Evolutionary conservation across 495 filamentous ascomycete species (phyloP).

Genomic region (Cryomyces antarcticus): DNA sequence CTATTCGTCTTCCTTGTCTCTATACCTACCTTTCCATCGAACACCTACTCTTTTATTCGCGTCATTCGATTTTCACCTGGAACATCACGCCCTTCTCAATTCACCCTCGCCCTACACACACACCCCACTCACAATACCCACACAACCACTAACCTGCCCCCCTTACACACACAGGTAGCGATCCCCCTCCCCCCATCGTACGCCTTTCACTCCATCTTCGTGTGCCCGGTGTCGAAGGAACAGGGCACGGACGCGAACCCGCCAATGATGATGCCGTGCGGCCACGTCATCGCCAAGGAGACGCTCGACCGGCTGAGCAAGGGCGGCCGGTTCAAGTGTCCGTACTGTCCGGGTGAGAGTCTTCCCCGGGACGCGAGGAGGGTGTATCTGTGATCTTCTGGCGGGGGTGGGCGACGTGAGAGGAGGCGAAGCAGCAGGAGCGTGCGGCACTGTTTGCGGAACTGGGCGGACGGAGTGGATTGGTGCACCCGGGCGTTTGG

Average conservation of each 20-base stretch:
- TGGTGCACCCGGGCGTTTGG: too few relatives aligned
- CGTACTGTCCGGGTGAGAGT: slow-evolving; percentile 83
- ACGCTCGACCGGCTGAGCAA: slow-evolving; percentile 58
- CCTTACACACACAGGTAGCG: slow-evolving; percentile 41
- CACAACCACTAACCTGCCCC: slow-evolving; percentile 1
- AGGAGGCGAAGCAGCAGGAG: background rate
- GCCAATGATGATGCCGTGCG: slow-evolving; percentile 95
- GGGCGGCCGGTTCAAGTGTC: slow-evolving; percentile 72
- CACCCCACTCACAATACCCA: too few relatives aligned
- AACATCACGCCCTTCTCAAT: too few relatives aligned
- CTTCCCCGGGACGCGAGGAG: slow-evolving; percentile 52
- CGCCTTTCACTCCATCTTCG: slow-evolving; percentile 90
- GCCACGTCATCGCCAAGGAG: slow-evolving; percentile 81
- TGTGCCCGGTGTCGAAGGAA: slow-evolving; percentile 91
- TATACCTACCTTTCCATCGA: too few relatives aligned
- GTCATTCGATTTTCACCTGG: too few relatives aligned
- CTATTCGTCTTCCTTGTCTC: background rate
- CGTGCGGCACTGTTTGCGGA: too few relatives aligned
- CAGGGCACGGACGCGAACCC: slow-evolving; percentile 86
- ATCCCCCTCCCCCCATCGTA: slow-evolving; percentile 71
- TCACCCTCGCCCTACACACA: too few relatives aligned
- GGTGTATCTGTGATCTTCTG: slow-evolving; percentile 31
- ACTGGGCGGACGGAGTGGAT: too few relatives aligned
- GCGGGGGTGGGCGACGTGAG: background rate
- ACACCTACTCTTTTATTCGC: too few relatives aligned